These are phyloP conservation scores for Myriosclerotinia scirpicola DNA, from an alignment of 2,329 filamentous ascomycete species.

Conservation along the genomic window DNA sequence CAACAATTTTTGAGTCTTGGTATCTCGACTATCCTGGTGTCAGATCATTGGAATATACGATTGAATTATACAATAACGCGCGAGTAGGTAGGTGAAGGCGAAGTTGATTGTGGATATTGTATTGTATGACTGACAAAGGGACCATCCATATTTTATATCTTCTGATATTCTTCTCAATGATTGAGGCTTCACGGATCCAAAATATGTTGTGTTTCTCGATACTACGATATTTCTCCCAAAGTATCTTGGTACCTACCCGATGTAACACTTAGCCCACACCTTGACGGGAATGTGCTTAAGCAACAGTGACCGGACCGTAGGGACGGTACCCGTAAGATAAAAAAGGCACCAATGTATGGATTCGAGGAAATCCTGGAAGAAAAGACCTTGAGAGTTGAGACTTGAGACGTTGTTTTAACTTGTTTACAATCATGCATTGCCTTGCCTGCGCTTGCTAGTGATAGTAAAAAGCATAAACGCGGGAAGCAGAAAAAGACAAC, in stretches of 20 bases:
- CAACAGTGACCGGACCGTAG: conserved; percentile 21
- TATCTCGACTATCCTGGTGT: conserved; percentile 12
- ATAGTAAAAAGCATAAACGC: neutral
- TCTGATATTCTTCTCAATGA: neutral
- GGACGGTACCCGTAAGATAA: conserved; percentile 23
- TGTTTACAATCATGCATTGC: neutral
- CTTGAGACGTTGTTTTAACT: neutral
- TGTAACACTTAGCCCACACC: conserved; percentile 10
- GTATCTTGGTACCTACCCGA: conserved; percentile 20
- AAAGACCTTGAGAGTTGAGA: neutral
- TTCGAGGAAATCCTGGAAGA: neutral
- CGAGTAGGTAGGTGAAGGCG: conserved; percentile 10
- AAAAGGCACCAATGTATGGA: neutral
- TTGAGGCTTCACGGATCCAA: neutral
- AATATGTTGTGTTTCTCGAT: conserved; percentile 16
- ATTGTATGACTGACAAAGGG: neutral
- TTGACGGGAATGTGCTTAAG: conserved; percentile 18
- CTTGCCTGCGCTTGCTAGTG: neutral
- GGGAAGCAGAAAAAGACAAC: neutral
- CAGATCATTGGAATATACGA: conserved; percentile 18
- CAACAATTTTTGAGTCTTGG: neutral
- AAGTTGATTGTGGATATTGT: neutral
- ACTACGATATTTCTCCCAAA: neutral
- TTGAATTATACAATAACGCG: neutral
- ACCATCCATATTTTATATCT: conserved; percentile 4